Base-by-base conservation (phyloP, 1,284 basidiomycete species). In the Grifola frondosa region DNA sequence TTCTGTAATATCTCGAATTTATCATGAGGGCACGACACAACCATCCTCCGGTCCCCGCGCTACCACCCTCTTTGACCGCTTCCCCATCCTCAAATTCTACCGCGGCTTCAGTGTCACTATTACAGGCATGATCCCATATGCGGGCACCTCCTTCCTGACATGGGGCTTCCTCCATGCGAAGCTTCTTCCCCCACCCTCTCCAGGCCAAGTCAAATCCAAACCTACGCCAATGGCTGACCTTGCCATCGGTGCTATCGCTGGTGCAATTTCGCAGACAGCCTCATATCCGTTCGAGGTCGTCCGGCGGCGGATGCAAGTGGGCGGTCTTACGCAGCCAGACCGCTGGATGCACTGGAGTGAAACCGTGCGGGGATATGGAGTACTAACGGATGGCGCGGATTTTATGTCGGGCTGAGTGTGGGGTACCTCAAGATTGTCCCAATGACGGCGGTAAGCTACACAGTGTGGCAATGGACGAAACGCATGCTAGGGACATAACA, bases 271-370 rank as follows among this genome's bases (percentile, higher is more conserved):
- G 3, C 96, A 99, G 65, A 97, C 95, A 0, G 83, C 82, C 4
- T 93, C 92, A 16, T 99, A 99, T 62, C 97, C 97, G 1, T 93
- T 99, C 59, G 97, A 99, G 63, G 88, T 99, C 37, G 78, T 98
- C 25, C 78, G 97, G 30, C 73, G 97, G 42, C 75, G 93, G 44
- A 97, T 98, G 90, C 97, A 99, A 67, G 92, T 99, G 4, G 95
- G 94, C 10, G 96, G 94, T 1, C 70, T 91, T 39, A 83, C 83
- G 20, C 74, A 75, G 23, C 88, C 88, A 0, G 85, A 87, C 59
- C 71, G 84, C 32, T 90, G 88, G 84, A 64, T 94, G 28, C 75
- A 80, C 8, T 91, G 88, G 80, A 75, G 77, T 44, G 91, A 96
- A 66, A 92, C 91, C 0, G 76, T 84, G 12, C 63, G 65, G 30